Conservation (phyloP, 2,329 filamentous ascomycete species). For the Phialophora macrospora region DNA sequence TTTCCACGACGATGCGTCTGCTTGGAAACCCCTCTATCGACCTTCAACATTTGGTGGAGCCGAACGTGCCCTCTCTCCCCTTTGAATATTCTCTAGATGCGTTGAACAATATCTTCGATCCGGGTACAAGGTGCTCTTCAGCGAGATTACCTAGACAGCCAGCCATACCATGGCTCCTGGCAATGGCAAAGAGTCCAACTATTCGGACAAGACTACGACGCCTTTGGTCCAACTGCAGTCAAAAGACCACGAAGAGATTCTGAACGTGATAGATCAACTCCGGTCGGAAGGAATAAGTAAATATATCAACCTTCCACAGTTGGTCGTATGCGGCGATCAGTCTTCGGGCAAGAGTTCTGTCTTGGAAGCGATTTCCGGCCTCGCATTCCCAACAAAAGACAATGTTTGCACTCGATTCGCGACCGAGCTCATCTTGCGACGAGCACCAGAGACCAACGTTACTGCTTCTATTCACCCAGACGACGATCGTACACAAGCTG, state of each 20-base stretch:
- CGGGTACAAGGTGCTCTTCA: neutral
- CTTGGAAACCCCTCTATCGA: neutral
- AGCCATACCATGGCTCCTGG: neutral
- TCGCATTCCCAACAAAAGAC: constrained; percentile 41
- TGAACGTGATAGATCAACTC: constrained; percentile 34
- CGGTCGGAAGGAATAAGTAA: constrained; percentile 56
- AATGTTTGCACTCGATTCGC: constrained; percentile 44
- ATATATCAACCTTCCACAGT: constrained; percentile 51
- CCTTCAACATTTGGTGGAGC: neutral
- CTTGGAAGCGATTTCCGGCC: constrained; percentile 42
- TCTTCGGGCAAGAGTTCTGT: constrained; percentile 44
- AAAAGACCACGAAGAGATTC: constrained; percentile 32
- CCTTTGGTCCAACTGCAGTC: constrained; percentile 33
- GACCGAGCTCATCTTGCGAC: constrained; percentile 41
- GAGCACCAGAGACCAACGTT: constrained; percentile 4
- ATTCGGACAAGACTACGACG: constrained; percentile 1
- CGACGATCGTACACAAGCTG: constrained; percentile 19
- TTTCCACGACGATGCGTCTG: neutral
- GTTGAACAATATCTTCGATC: neutral
- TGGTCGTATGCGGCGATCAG: constrained; percentile 44
- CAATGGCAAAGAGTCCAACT: neutral
- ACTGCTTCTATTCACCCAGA: constrained; percentile 38
- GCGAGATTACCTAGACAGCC: neutral
- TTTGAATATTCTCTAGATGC: neutral
- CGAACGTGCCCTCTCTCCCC: neutral